Evolutionary conservation across 176 grass and related monocot genomes (phyloP).

Genomic region (Urochloa ruziziensis): DNA sequence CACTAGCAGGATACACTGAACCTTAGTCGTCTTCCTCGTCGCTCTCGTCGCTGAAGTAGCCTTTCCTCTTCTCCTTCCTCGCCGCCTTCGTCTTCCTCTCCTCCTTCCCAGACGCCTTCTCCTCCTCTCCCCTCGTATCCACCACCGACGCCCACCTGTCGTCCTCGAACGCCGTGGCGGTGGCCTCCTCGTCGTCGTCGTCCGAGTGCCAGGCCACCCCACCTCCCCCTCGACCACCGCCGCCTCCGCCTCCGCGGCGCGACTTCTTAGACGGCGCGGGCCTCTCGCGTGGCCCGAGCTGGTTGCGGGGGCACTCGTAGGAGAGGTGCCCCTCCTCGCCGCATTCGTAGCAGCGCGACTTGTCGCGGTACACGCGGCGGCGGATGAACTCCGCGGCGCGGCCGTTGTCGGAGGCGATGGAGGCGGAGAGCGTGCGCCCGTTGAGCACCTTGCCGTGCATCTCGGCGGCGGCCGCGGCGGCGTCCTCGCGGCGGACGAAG

Average conservation of each 20-base stretch:
- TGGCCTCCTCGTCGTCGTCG: constrained; percentile 31
- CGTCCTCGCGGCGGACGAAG: constrained; percentile 74
- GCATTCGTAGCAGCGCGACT: constrained; percentile 89
- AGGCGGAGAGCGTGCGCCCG: constrained; percentile 63
- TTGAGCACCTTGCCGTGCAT: constrained; percentile 61
- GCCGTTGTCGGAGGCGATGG: constrained; percentile 88
- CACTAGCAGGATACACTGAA: constrained; percentile 25
- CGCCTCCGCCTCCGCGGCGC: background rate
- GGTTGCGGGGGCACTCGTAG: constrained; percentile 93
- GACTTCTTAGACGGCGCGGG: constrained; percentile 51
- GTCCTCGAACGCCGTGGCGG: constrained; percentile 41
- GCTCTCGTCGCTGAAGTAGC: constrained; percentile 98
- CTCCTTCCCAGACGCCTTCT: constrained; percentile 44
- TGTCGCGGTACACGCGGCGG: constrained; percentile 84
- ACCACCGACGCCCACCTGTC: constrained; percentile 61
- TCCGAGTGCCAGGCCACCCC: constrained; percentile 25
- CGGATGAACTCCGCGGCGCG: constrained; percentile 85
- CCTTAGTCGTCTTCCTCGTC: constrained; percentile 69
- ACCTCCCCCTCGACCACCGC: background rate
- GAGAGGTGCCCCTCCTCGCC: constrained; percentile 82
- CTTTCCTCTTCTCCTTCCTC: constrained; percentile 80
- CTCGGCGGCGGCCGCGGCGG: constrained; percentile 30
- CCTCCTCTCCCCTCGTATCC: constrained; percentile 46
- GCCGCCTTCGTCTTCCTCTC: constrained; percentile 24
- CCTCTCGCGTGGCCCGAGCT: constrained; percentile 80